Evolutionary conservation across 805 yeast genomes (phyloP), one percentile per base, ranked within the genome.

Genomic region (Ogataea pignaliae): DNA sequence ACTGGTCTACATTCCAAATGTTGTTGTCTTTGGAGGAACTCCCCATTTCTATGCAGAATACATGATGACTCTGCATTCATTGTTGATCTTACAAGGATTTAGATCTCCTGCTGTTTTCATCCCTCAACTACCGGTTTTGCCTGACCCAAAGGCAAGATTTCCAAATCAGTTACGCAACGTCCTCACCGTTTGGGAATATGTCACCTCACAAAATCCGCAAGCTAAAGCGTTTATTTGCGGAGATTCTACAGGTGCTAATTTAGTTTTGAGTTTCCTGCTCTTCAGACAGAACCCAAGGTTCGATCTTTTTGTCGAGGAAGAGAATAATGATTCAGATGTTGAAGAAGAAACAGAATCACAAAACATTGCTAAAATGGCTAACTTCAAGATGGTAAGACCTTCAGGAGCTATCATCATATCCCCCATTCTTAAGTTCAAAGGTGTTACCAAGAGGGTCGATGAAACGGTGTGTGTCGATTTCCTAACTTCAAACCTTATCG

Each of bases 221-320:
- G 56, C 74, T 1, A 60, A 60, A 18, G 37, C 60, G 2, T 56
- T 72, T 3, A 37, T 72, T 4, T 53, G 64, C 39, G 81, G 81
- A 0, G 79, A 76, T 41, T 73, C 79, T 0, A 56, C 67, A 3
- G 81, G 82, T 1, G 79, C 74, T 0, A 71, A 69, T n/a, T 47
- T 72, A 33, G 59, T 63, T 3, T 47, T 73, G 38, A 53, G 70
- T 11, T 51, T 70, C 41, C 42, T 73, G 40, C 58, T 70, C 15
- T 70, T 68, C 48, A 53, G 66, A 29, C 57, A 63, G n/a, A 35
- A 51, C n/a, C 72, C 75, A 0, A 48, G 51, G 14, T 55, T 52
- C 29, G 43, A 37, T 1, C 45, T 53, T 9, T 48, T 45, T 28
- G 49, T 37, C 3, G 47, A 48, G 10, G 34, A 48, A 1, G 42